phyloP scores from a whole-genome alignment of 768 basidiomycete species.

The Tricholoma matsutake region DNA sequence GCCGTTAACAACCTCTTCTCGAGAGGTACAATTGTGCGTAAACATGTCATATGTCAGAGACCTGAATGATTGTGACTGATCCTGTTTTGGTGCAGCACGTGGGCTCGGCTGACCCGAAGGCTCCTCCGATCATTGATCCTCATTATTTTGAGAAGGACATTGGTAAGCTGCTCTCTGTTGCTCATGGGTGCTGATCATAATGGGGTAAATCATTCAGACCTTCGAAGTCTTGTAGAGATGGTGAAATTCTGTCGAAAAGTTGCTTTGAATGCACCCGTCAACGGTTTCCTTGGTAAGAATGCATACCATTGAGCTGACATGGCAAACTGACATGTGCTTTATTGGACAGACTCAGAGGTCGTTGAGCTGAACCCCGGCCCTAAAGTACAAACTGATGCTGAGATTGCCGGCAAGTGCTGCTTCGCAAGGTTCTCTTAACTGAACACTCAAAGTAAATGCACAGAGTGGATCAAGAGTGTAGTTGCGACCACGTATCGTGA shows the following conservation, averaged over 20 bases:
- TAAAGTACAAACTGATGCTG: slow-evolving; percentile 27
- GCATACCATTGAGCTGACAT: background rate
- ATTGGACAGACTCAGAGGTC: background rate
- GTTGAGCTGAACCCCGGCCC: slow-evolving; percentile 35
- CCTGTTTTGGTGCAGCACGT: slow-evolving; percentile 20
- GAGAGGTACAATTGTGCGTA: slow-evolving; percentile 45
- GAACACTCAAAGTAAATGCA: background rate
- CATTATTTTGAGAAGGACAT: slow-evolving; percentile 40
- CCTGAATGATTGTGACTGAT: background rate
- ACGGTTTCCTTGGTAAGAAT: slow-evolving; percentile 14
- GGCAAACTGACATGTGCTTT: background rate
- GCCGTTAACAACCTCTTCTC: slow-evolving; percentile 44
- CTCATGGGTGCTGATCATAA: background rate
- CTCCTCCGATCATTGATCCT: slow-evolving; percentile 38
- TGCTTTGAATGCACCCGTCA: slow-evolving; percentile 15
- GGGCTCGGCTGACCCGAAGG: slow-evolving; percentile 29
- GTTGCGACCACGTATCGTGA: slow-evolving; percentile 7
- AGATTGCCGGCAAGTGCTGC: slow-evolving; percentile 26
- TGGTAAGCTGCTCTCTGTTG: slow-evolving; percentile 23
- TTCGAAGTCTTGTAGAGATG: slow-evolving; percentile 14
- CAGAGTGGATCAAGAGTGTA: slow-evolving; percentile 10
- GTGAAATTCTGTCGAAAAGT: slow-evolving; percentile 19
- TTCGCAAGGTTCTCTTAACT: background rate
- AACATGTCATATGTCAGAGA: background rate
- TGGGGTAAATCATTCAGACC: slow-evolving; percentile 6